Evolutionary conservation across 345 rosid species (phyloP).

Genomic region (Aegle marmelos): DNA sequence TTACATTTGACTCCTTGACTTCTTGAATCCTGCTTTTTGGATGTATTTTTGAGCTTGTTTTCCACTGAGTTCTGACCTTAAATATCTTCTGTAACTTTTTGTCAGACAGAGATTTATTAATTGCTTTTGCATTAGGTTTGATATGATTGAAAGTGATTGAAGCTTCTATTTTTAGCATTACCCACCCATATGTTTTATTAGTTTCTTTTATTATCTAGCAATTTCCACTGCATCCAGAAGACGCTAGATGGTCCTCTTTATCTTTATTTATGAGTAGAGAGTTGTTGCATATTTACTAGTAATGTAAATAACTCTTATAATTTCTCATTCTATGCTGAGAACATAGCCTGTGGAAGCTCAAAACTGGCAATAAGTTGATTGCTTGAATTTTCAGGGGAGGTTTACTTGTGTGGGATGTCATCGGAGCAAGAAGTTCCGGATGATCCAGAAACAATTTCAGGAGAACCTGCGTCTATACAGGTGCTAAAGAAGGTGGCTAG

Average conservation of each 20-base stretch:
- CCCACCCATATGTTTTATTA: background rate
- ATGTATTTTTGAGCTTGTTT: background rate
- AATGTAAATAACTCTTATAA: background rate
- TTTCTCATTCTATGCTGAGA: background rate
- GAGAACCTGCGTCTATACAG: conserved; percentile 60
- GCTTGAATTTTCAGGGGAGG: conserved; percentile 55
- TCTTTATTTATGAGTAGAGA: background rate
- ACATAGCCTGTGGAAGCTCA: background rate
- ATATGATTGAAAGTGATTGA: background rate
- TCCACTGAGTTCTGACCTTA: background rate
- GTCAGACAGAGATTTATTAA: background rate
- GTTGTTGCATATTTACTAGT: background rate
- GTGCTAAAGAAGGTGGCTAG: conserved; percentile 73
- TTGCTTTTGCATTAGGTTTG: background rate
- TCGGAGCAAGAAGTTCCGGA: conserved; percentile 72
- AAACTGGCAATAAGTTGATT: background rate
- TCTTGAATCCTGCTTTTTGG: background rate
- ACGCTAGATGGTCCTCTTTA: background rate
- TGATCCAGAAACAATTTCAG: conserved; percentile 59
- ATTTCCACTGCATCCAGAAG: background rate
- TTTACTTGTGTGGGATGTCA: conserved; percentile 88
- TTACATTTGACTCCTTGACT: background rate
- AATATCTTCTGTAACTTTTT: background rate
- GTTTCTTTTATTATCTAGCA: background rate
- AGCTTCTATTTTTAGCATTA: background rate